A percentile compares a stretch with the other conserved stretches of the same genome.
These are phyloP conservation scores for Lodderomyces jiufengensis DNA, from an alignment of 1,139 yeast genomes.

Conservation along the genomic window DNA sequence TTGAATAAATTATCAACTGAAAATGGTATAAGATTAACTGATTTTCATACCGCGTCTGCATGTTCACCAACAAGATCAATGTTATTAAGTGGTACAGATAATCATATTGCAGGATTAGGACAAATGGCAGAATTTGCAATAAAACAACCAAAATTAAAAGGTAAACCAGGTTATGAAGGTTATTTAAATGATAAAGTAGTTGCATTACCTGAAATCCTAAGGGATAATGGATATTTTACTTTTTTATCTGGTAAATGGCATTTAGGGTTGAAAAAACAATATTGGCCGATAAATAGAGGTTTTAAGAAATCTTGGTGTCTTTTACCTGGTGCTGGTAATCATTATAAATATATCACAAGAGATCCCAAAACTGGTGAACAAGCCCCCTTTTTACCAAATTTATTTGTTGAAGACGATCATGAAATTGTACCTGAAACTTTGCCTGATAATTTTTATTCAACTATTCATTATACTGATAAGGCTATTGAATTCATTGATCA, in stretches of 20 bases:
- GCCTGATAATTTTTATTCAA: conserved; percentile 48
- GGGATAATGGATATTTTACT: conserved; percentile 47
- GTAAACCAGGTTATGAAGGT: conserved; percentile 57
- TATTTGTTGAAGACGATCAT: conserved; percentile 36
- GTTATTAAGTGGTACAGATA: conserved; percentile 59
- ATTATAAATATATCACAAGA: conserved; percentile 46
- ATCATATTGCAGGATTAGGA: conserved; percentile 59
- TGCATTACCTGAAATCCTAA: conserved; percentile 48
- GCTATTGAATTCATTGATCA: conserved; percentile 33
- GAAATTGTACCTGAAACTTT: conserved; percentile 31
- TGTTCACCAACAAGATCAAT: conserved; percentile 65
- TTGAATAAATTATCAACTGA: conserved; percentile 38
- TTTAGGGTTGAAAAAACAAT: conserved; percentile 45
- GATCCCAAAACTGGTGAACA: conserved; percentile 21
- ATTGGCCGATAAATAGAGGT: conserved; percentile 51
- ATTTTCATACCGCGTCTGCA: conserved; percentile 63
- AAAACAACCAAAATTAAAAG: conserved; percentile 32
- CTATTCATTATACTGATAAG: conserved; percentile 43
- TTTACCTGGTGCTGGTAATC: conserved; percentile 59
- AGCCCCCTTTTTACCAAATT: conserved; percentile 28
- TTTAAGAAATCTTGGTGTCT: conserved; percentile 49
- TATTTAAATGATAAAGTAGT: conserved; percentile 51
- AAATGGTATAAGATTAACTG: conserved; percentile 48
- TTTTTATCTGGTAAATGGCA: conserved; percentile 60
- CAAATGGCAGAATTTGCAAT: conserved; percentile 53